These are phyloP conservation scores for Fusarium haematococcum DNA, from an alignment of 2,329 filamentous ascomycete species.

Conservation along the genomic window DNA sequence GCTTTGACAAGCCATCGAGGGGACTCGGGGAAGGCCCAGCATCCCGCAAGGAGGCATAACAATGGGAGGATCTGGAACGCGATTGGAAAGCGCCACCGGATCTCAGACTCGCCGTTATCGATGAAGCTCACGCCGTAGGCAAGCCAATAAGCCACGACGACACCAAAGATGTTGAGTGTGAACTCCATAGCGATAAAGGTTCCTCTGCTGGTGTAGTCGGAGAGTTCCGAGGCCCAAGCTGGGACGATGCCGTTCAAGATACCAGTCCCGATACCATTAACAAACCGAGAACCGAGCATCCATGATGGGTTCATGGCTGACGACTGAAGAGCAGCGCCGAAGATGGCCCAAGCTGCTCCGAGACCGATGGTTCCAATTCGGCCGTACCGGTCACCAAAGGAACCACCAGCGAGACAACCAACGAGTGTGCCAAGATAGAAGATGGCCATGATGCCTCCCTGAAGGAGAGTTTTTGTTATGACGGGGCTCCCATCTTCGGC, in stretches of 20 bases:
- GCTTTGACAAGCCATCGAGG: conserved; percentile 75
- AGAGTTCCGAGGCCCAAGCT: conserved; percentile 78
- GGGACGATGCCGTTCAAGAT: conserved; percentile 78
- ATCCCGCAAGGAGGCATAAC: not conserved
- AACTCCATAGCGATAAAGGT: conserved; percentile 79
- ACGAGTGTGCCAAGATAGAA: conserved; percentile 69
- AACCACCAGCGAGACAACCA: conserved; percentile 73
- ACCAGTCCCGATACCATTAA: conserved; percentile 75
- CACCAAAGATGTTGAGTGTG: conserved; percentile 78
- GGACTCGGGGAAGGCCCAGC: conserved; percentile 73
- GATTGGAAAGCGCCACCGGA: conserved; percentile 6
- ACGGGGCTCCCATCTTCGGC: conserved; percentile 62
- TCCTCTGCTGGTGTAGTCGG: conserved; percentile 75
- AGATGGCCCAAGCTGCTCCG: conserved; percentile 67
- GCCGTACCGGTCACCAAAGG: conserved; percentile 71
- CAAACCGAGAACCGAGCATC: conserved; percentile 69
- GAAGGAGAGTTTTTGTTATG: conserved; percentile 61
- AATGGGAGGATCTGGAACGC: not conserved
- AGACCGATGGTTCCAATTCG: conserved; percentile 73
- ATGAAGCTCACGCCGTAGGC: conserved; percentile 5
- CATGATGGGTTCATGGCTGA: conserved; percentile 74
- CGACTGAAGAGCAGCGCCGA: conserved; percentile 73
- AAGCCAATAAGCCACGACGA: conserved; percentile 53
- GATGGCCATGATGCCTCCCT: conserved; percentile 45
- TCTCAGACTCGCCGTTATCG: not conserved